Evolutionary conservation across 805 yeast genomes (phyloP), one percentile per base, ranked within the genome.

Genomic region (Brettanomyces anomalus): DNA sequence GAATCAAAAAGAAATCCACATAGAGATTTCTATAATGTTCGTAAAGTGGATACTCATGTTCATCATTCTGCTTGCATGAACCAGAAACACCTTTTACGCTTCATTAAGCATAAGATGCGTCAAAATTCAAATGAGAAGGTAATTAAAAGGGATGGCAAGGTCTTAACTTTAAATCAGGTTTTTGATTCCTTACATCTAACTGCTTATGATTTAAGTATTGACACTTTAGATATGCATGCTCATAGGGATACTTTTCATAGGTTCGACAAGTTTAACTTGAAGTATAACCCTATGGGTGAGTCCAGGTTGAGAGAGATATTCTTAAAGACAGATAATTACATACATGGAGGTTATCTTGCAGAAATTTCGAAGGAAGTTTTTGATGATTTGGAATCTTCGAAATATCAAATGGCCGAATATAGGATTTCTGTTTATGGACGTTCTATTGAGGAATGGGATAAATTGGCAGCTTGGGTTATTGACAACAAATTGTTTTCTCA

Each of bases 41-140:
- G 97, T 66, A 90, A 90, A 61, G 97, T 93, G 33, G 98, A 90
- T 59, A 93, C 97, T 16, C 99, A 93, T 71, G 96, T 93, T 54
- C 99, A 93, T 61, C 98, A 94, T 61, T 85, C 96, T 8, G 99
- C 99, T 10, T 89, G 97, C 63, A 94, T 94, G 97, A 94, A 94
- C 57, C 98, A 93, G 66, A 93, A 93, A 64, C 99, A 93, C 66
- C 68, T 93, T 54, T 70, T 93, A 50, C 81, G 99, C 55, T 93
- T 86, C 62, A 93, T 93, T 62, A 93, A 93, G 65, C 86, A 88
- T 60, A 93, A 93, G 66, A 79, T 93, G 65, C 87, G 90, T 66
- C 85, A 86, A 46, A 67, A 70, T 38, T 89, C 95, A 2, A 75
- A 86, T 51, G 96, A 94, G 60, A 81, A 84, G 48, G 99, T 93